phyloP scores from a whole-genome alignment of 345 rosid genomes.

The Boechera retrofracta region DNA sequence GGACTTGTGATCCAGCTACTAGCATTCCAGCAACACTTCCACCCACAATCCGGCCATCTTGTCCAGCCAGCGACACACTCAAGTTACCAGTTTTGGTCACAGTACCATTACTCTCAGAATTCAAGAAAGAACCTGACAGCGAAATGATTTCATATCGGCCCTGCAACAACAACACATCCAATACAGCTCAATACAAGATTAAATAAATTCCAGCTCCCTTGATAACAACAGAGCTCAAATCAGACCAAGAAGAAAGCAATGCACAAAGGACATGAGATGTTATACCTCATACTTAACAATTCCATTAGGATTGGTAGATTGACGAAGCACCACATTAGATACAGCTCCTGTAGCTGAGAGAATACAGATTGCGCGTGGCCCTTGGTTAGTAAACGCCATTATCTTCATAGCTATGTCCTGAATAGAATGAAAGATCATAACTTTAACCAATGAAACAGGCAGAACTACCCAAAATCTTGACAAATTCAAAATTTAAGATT shows the following conservation, averaged over 20 bases:
- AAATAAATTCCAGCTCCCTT: background rate
- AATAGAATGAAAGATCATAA: constrained; percentile 23
- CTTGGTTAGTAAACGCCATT: constrained; percentile 79
- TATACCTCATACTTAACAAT: constrained; percentile 78
- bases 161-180: constrained; percentile 50
- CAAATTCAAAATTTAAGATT: background rate
- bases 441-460: background rate
- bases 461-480: background rate
- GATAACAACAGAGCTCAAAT: background rate
- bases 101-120: constrained; percentile 71
- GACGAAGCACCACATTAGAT: constrained; percentile 78
- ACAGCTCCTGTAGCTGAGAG: constrained; percentile 95
- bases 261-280: background rate
- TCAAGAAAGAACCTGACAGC: constrained; percentile 81
- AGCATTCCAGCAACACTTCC: constrained; percentile 89
- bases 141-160: constrained; percentile 90
- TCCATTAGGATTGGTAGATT: constrained; percentile 63
- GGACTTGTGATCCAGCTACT: constrained; percentile 88
- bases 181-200: constrained; percentile 16
- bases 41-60: constrained; percentile 90
- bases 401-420: constrained; percentile 89
- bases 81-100: constrained; percentile 78
- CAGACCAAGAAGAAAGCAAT: background rate
- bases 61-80: constrained; percentile 80
- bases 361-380: constrained; percentile 88